Evolutionary conservation across 495 filamentous ascomycete genomes (phyloP), one percentile per base, ranked within the genome.

Genomic region (Annulohypoxylon bovei): DNA sequence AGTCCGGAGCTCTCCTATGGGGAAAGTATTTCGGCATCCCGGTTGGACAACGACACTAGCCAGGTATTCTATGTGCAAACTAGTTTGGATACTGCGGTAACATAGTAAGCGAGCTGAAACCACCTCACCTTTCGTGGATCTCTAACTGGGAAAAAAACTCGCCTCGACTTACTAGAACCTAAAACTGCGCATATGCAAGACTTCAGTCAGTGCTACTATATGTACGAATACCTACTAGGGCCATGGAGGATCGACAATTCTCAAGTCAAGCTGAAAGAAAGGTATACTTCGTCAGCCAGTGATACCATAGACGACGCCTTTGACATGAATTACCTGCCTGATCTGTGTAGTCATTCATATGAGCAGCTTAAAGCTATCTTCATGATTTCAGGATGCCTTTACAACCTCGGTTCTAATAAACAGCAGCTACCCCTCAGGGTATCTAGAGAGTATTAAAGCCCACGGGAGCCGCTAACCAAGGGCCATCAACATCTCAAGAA

Each of bases 61-160:
- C 27, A 18, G n/a, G 11, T 40, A 14, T 39, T 7, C 12, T 20
- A 55, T 25, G 0, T 1, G 37, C 52, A 27, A n/a, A 5, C 18
- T 33, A 22, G 1, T 14, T 22, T 20, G 33, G 23, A 28, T 14
- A 49, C 30, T 7, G 18, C 30, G 20, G 3, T n/a, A 20, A 58
- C 42, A 52, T 27, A 63, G 66, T 57, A 63, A 68, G 58, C 52
- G 9, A 53, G 22, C 18, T 57, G 32, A 42, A 62, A 23, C 12
- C 12, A 63, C 40, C 9, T 12, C 40, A 28, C 50, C 7, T 49
- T 28, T 32, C 32, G 27, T 50, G 12, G 22, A 8, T 9, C 4
- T 32, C 27, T 42, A 1, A 20, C 5, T 55, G 11, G 30, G 20
- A 56, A 6, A 14, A 3, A 25, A 32, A 61, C n/a, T 49, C 30